A percentile compares a stretch with the other conserved stretches of the same genome.
phyloP scores from a whole-genome alignment of 257 asterid species.

The Scutellaria galericulata region DNA sequence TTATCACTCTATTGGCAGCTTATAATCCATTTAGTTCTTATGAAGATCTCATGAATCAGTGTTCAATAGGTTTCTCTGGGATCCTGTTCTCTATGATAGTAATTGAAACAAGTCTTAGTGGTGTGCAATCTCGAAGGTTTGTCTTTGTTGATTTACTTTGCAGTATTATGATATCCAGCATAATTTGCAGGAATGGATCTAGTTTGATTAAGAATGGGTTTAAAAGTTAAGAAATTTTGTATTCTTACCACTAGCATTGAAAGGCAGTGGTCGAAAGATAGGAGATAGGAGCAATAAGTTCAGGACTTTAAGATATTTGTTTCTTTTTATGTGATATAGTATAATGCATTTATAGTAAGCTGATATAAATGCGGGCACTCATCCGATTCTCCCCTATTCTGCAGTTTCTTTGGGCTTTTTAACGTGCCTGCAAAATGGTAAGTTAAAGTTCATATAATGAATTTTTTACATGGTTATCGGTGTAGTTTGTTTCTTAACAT shows the following conservation, averaged over 20 bases:
- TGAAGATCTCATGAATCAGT: conserved; percentile 70
- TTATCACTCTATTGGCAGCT: conserved; percentile 64
- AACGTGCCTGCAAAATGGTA: conserved; percentile 94
- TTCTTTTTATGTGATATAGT: conserved; percentile 24
- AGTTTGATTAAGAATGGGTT: conserved; percentile 4
- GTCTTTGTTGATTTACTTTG: conserved; percentile 28
- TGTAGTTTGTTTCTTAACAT: conserved; percentile 26
- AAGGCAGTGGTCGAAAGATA: background rate
- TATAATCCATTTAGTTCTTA: conserved; percentile 57
- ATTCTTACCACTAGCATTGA: background rate
- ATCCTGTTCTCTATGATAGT: conserved; percentile 93
- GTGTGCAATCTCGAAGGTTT: conserved; percentile 89
- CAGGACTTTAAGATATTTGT: background rate
- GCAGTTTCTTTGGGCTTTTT: conserved; percentile 96
- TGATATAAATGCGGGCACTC: conserved; percentile 31
- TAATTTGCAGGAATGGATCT: background rate
- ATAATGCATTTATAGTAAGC: background rate
- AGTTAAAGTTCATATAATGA: conserved; percentile 33
- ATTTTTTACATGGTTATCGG: conserved; percentile 20
- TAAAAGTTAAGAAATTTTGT: background rate
- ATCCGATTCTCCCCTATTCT: conserved; percentile 36
- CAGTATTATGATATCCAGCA: conserved; percentile 6
- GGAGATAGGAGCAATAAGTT: conserved; percentile 18
- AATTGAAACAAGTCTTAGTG: conserved; percentile 93
- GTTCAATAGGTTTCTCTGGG: conserved; percentile 97